Conservation (phyloP, 306 rosid genomes). For the Alnus rubra region DNA sequence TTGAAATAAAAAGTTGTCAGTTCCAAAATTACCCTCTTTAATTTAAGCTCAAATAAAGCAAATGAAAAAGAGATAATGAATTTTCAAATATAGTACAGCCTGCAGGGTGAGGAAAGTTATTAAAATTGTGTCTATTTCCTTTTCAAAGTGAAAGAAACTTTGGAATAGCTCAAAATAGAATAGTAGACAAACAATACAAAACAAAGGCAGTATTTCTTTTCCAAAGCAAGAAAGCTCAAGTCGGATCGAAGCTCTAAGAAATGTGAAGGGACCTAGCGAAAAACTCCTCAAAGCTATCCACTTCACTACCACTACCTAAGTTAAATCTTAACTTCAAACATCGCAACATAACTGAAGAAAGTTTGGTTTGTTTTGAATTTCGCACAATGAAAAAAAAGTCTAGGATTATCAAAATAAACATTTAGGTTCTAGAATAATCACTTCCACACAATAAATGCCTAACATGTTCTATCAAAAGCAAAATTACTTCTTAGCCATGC, state of each 20-base stretch:
- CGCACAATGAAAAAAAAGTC: not conserved
- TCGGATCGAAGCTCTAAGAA: not conserved
- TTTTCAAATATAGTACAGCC: too few relatives aligned
- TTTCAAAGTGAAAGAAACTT: too few relatives aligned
- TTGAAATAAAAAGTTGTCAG: not conserved
- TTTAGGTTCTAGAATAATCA: not conserved
- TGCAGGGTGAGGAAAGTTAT: too few relatives aligned
- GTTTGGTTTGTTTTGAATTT: not conserved
- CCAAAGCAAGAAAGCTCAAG: not conserved
- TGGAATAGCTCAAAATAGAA: too few relatives aligned
- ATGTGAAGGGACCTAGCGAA: not conserved
- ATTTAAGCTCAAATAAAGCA: too few relatives aligned
- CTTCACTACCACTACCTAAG: not conserved
- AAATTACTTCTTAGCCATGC: constrained; percentile 1
- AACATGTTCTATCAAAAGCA: constrained; percentile 25
- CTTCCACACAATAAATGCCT: constrained; percentile 13
- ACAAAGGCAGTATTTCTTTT: not conserved
- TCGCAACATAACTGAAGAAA: not conserved
- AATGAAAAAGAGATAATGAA: too few relatives aligned
- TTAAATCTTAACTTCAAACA: not conserved
- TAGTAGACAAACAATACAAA: too few relatives aligned
- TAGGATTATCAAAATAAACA: not conserved
- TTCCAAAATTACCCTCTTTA: too few relatives aligned
- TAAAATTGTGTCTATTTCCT: too few relatives aligned
- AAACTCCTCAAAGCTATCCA: not conserved